Base-by-base conservation (phyloP, 345 rosid genomes). In the Alliaria petiolata region DNA sequence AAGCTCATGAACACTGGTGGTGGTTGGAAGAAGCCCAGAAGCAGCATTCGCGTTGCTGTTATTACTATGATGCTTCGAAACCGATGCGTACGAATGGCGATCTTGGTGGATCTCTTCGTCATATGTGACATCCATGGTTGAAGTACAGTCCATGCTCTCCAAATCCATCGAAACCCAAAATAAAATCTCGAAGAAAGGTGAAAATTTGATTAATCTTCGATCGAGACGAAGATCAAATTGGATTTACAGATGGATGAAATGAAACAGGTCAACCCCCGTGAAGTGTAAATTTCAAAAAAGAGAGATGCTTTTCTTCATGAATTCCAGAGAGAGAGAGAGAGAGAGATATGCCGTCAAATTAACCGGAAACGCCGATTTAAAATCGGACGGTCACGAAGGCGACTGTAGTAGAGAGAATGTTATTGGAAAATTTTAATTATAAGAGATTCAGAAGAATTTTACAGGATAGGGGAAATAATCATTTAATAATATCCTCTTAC, bases 1-100 rank as follows among this genome's bases (percentile, higher is more conserved):
- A 76, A 93, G 86, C 83, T 93, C 98, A 54, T 90, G 98, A 67
- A 93, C 98, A 77, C 97, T 84, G 26, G 91, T 89, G 12, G 97
- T 83, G 70, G 85, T 78, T n/a, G 88, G 83, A 54, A 83, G 87
- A 77, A 83, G 84, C 58, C 80, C 76, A 61, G 78, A 75, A 62
- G 80, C 50, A 75, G 72, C 73, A 76, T 69, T 78, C 77, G 60
- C 59, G 74, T 55, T 73, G 40, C 33, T 74, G 64, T 63, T 79
- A 73, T 65, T 76, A 75, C 65, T 77, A 62, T 70, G 90, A 51
- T 84, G 78, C 80, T 91, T 87, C 38, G 90, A 75, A 75, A 85
- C 74, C 10, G 89, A 78, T 6, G 88, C 65, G 64, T 81, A 82
- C 28, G 80, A 82, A 69, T 77, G 86, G 31, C 76, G 81, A 76